These are phyloP conservation scores for Leccinellum albellum DNA, from an alignment of 768 basidiomycete genomes.

Conservation along the genomic window DNA sequence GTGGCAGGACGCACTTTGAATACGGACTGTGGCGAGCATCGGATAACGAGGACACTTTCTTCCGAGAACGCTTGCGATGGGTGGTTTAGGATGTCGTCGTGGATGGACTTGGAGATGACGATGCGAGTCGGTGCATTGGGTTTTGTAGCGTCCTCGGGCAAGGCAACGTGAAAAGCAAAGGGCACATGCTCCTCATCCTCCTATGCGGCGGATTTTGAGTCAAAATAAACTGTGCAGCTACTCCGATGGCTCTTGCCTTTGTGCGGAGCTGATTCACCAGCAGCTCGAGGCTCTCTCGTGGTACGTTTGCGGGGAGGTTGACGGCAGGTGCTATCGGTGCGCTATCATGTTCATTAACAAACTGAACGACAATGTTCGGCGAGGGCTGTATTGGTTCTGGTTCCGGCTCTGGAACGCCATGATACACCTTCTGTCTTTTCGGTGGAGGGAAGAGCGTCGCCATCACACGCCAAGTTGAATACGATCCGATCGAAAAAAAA, in stretches of 20 bases:
- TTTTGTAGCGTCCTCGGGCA: slow-evolving; percentile 55
- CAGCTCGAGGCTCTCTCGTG: slow-evolving; percentile 77
- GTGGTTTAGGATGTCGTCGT: slow-evolving; percentile 73
- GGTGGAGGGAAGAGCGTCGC: slow-evolving; percentile 85
- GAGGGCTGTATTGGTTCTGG: slow-evolving; percentile 45
- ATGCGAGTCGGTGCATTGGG: slow-evolving; percentile 65
- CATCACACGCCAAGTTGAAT: slow-evolving; percentile 42
- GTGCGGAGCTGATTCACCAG: slow-evolving; percentile 85
- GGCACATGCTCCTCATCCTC: slow-evolving; percentile 85
- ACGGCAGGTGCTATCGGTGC: slow-evolving; percentile 80
- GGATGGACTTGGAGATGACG: slow-evolving; percentile 80
- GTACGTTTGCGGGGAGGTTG: slow-evolving; percentile 84
- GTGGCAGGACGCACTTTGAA: slow-evolving; percentile 94
- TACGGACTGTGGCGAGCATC: slow-evolving; percentile 93
- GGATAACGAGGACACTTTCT: slow-evolving; percentile 85
- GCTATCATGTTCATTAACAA: slow-evolving; percentile 87
- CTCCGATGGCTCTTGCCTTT: slow-evolving; percentile 54
- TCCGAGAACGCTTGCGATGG: slow-evolving; percentile 68
- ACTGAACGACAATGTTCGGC: slow-evolving; percentile 84
- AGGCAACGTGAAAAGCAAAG: slow-evolving; percentile 81
- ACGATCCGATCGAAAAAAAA: neutral
- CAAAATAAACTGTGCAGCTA: neutral
- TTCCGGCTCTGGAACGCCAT: slow-evolving; percentile 66
- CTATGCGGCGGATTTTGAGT: neutral
- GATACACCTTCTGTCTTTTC: slow-evolving; percentile 81